phyloP scores from a whole-genome alignment of 2,329 filamentous ascomycete species.

The Mariannaea elegans region DNA sequence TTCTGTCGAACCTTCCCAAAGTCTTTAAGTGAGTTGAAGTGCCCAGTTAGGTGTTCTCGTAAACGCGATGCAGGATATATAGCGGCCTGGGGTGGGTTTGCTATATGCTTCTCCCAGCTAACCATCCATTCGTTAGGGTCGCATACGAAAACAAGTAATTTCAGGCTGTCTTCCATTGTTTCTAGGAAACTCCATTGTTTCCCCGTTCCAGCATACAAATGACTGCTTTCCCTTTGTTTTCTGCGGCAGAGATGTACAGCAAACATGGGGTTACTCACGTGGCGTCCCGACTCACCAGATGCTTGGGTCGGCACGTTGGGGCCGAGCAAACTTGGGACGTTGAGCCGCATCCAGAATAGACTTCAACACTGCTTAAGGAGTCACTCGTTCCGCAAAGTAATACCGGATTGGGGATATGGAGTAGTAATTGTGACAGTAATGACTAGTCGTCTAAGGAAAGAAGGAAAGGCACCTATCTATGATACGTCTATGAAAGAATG shows the following conservation, averaged over 20 bases:
- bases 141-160: not conserved
- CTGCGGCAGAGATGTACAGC: not conserved
- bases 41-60: not conserved
- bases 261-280: not conserved
- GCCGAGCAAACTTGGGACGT: not conserved
- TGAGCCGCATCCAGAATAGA: too few species aligned
- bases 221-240: not conserved
- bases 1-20: not conserved
- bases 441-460: slow-evolving; percentile 1
- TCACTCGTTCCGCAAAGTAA: too few species aligned
- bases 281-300: not conserved
- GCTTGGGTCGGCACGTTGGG: too few species aligned
- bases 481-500: slow-evolving; percentile 8
- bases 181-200: not conserved
- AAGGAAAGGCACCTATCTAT: not conserved
- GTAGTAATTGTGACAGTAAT: not conserved
- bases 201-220: not conserved
- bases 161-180: not conserved
- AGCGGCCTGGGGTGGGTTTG: not conserved
- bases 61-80: not conserved
- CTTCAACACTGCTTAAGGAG: too few species aligned
- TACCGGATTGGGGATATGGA: not conserved
- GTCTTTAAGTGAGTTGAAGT: not conserved
- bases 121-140: not conserved
- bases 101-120: not conserved